Evolutionary conservation across 1,284 basidiomycete species (phyloP).

Genomic region (Ustilago xerochloae): DNA sequence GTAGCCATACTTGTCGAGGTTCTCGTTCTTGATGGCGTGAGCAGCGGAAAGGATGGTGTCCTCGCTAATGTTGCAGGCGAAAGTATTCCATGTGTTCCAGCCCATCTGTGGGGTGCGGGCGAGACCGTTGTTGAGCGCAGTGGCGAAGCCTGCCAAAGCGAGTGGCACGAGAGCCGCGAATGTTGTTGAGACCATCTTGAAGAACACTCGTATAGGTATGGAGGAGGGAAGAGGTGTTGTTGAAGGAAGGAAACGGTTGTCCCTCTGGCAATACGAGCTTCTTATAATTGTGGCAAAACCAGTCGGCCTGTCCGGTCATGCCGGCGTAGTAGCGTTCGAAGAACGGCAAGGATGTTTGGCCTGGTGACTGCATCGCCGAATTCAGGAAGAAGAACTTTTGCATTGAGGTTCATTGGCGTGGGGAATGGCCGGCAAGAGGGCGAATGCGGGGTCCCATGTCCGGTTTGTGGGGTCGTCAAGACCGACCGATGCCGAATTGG

Average conservation of each 20-base stretch:
- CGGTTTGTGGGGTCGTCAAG: neutral
- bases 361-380: neutral
- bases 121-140: slow-evolving; percentile 25
- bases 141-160: slow-evolving; percentile 7
- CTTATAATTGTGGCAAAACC: neutral
- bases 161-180: slow-evolving; percentile 18
- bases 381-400: neutral
- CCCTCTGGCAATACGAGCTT: no score
- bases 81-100: slow-evolving; percentile 65
- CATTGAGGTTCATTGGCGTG: neutral
- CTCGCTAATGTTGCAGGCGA: slow-evolving; percentile 60
- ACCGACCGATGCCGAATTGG: neutral
- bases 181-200: slow-evolving; percentile 5
- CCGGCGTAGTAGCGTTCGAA: neutral
- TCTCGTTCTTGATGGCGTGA: slow-evolving; percentile 66
- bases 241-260: neutral
- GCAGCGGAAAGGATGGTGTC: slow-evolving; percentile 63
- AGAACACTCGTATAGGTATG: neutral
- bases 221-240: neutral
- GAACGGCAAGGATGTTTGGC: neutral
- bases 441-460: neutral
- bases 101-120: slow-evolving; percentile 36
- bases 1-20: slow-evolving; percentile 42
- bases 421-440: neutral
- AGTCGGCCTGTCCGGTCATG: neutral